A percentile compares a stretch with the other conserved stretches of the same genome.
These are phyloP conservation scores for Exophiala oligosperma DNA, from an alignment of 2,329 filamentous ascomycete genomes.

Conservation along the genomic window DNA sequence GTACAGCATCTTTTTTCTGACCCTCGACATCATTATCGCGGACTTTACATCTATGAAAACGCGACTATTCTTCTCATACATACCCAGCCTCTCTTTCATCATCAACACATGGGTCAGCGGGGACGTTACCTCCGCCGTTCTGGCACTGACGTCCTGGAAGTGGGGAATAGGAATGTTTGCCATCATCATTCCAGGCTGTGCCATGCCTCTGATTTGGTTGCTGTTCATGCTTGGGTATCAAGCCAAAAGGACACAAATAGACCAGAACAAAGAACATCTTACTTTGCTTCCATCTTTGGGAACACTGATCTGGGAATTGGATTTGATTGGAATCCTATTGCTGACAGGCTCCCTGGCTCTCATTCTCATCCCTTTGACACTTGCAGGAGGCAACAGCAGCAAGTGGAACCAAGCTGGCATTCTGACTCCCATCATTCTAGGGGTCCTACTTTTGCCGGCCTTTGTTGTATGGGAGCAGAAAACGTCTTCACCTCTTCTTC, in stretches of 20 bases:
- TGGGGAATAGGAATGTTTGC: constrained; percentile 66
- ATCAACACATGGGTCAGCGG: constrained; percentile 65
- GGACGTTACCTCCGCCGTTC: constrained; percentile 52
- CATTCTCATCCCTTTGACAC: constrained; percentile 59
- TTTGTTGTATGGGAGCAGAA: constrained; percentile 58
- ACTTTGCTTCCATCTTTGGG: constrained; percentile 23
- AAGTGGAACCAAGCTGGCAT: constrained; percentile 55
- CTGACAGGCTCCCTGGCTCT: constrained; percentile 54
- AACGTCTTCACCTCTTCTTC: constrained; percentile 54
- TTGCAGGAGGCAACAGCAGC: constrained; percentile 51
- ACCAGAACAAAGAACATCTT: constrained; percentile 30
- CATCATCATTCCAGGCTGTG: constrained; percentile 53
- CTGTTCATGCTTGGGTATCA: constrained; percentile 48
- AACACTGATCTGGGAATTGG: constrained; percentile 57
- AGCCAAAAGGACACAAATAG: too few relatives aligned
- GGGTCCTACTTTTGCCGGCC: constrained; percentile 48
- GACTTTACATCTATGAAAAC: constrained; percentile 63
- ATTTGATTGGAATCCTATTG: constrained; percentile 54
- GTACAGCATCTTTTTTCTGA: constrained; percentile 60
- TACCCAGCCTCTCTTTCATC: constrained; percentile 58
- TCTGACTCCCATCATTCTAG: constrained; percentile 53
- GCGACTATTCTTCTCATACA: constrained; percentile 63
- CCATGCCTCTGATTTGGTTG: background rate
- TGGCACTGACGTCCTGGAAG: constrained; percentile 53
- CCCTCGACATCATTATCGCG: constrained; percentile 63